Conservation (phyloP, 2,329 filamentous ascomycete genomes). For the Pseudocercospora macadamiae region DNA sequence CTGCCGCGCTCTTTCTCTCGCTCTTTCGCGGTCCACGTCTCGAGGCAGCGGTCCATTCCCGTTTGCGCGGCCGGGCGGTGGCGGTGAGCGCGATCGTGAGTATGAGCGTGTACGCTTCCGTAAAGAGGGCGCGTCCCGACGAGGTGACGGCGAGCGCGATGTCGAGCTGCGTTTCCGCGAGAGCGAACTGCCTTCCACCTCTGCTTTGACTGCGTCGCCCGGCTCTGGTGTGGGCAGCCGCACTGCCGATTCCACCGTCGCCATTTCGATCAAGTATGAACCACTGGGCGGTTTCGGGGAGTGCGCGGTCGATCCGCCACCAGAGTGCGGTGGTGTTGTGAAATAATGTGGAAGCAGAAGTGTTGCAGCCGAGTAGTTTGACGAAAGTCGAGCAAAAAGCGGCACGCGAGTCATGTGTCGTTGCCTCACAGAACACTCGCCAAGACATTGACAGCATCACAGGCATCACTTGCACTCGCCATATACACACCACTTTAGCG, state of each 20-base stretch:
- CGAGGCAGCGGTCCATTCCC: conserved; percentile 45
- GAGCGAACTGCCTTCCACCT: background rate
- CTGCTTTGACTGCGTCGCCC: conserved; percentile 11
- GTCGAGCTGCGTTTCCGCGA: conserved; percentile 36
- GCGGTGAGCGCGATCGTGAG: conserved; percentile 39
- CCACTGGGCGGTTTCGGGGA: background rate
- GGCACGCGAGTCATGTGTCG: no score
- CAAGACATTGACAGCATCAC: no score
- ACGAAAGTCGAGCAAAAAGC: background rate
- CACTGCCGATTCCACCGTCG: conserved; percentile 33
- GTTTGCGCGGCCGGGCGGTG: conserved; percentile 19
- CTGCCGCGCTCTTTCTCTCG: conserved; percentile 57
- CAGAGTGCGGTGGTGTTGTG: background rate
- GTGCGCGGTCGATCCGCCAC: background rate
- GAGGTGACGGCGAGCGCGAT: conserved; percentile 41
- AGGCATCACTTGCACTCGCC: no score
- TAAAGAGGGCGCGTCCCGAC: conserved; percentile 37
- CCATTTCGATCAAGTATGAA: conserved; percentile 15
- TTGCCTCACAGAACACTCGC: no score
- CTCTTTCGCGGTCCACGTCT: conserved; percentile 54
- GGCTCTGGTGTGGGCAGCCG: conserved; percentile 35
- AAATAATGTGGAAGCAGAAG: background rate
- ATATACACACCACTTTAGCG: no score
- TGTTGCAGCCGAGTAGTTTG: background rate
- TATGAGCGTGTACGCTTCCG: conserved; percentile 26